Evolutionary conservation across 78 protist genomes (phyloP).

Genomic region (Speleostelium caveatum): DNA sequence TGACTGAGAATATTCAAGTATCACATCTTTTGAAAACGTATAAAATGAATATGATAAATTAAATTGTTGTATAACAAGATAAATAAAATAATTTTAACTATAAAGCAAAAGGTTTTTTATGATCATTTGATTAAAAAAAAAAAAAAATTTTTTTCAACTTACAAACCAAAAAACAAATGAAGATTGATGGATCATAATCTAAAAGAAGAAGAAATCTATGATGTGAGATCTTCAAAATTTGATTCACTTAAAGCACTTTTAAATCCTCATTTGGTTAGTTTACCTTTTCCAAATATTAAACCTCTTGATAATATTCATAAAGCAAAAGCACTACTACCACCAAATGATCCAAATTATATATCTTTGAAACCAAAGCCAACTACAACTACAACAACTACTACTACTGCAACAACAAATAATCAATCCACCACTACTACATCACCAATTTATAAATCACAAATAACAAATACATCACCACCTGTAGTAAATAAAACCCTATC

Average conservation of each 20-base stretch:
- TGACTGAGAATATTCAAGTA: no score
- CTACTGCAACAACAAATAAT: background rate
- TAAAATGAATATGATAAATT: no score
- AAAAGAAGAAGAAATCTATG: background rate
- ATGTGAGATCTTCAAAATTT: slow-evolving; percentile 26
- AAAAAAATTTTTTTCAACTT: no score
- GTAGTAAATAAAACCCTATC: background rate
- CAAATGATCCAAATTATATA: slow-evolving; percentile 50
- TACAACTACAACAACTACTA: background rate
- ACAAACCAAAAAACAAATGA: no score
- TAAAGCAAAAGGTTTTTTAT: no score
- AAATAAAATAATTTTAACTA: no score
- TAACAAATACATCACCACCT: background rate
- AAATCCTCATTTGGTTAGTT: slow-evolving; percentile 19
- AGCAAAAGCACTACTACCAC: slow-evolving; percentile 47
- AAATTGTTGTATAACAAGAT: no score
- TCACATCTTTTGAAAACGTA: no score
- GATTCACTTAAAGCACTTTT: slow-evolving; percentile 27
- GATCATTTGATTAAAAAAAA: no score
- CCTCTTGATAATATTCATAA: slow-evolving; percentile 70
- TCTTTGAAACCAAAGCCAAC: slow-evolving; percentile 8
- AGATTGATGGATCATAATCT: no score
- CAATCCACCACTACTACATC: background rate
- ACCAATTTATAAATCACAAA: no score
- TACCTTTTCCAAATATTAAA: slow-evolving; percentile 47